Evolutionary conservation across 2,329 filamentous ascomycete species (phyloP).

Genomic region (Cordyceps sp.): DNA sequence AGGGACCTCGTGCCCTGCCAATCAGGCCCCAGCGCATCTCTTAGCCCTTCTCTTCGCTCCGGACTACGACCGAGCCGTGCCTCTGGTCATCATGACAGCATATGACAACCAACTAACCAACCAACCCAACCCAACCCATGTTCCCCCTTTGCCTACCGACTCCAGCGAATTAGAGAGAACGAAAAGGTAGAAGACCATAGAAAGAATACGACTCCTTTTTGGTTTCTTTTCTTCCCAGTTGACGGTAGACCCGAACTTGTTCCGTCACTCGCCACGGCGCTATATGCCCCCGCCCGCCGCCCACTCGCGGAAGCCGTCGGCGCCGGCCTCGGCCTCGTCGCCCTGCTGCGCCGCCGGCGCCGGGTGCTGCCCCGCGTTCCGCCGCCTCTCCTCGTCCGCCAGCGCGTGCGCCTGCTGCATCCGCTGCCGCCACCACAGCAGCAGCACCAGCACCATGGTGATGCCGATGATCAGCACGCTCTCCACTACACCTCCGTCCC

Average conservation of each 20-base stretch:
- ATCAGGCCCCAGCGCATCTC: no score
- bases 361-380: constrained; percentile 13
- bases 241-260: no score
- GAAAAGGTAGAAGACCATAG: no score
- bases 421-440: constrained; percentile 70
- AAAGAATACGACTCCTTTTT: no score
- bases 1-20: no score
- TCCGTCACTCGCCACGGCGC: constrained; percentile 10
- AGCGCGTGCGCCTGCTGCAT: constrained; percentile 40
- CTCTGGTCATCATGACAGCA: no score
- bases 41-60: no score
- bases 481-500: constrained; percentile 70
- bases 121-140: no score
- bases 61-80: no score
- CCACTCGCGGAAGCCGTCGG: constrained; percentile 17
- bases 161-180: no score
- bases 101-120: no score
- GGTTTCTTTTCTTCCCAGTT: background rate
- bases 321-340: constrained; percentile 3
- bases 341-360: constrained; percentile 8
- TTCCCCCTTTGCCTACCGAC: no score
- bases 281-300: constrained; percentile 15
- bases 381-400: constrained; percentile 14
- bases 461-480: constrained; percentile 70
- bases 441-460: constrained; percentile 53